Evolutionary conservation across 73 alveolate species (phyloP).

Genomic region (Paramecium caudatum): DNA sequence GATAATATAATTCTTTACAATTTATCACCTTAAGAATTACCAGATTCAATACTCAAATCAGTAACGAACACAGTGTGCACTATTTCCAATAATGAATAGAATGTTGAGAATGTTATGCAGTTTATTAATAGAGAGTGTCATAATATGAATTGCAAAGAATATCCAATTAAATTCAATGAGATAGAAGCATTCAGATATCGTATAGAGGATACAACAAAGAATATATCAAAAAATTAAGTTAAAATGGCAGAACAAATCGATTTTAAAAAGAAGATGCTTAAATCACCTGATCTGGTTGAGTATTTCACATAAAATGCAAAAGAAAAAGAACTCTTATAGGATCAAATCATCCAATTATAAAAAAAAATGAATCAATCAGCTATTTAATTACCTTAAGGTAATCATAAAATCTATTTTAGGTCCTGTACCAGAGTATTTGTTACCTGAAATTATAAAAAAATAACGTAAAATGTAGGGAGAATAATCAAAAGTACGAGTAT

Average conservation of each 20-base stretch:
- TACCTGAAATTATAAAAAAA: slow-evolving; percentile 65
- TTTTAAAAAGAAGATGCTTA: slow-evolving; percentile 70
- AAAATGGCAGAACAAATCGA: slow-evolving; percentile 67
- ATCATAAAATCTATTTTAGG: background rate
- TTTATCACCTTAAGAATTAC: slow-evolving; percentile 31
- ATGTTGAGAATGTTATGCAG: slow-evolving; percentile 65
- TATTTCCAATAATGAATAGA: slow-evolving; percentile 5
- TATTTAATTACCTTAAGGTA: slow-evolving; percentile 61
- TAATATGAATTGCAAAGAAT: slow-evolving; percentile 62
- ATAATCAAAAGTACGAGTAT: background rate
- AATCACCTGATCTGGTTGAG: slow-evolving; percentile 72
- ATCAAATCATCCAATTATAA: slow-evolving; percentile 42
- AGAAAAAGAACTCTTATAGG: slow-evolving; percentile 69
- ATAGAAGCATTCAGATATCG: slow-evolving; percentile 75
- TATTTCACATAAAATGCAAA: slow-evolving; percentile 56
- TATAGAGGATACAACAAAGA: slow-evolving; percentile 40
- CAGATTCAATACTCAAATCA: background rate
- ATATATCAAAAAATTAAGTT: slow-evolving; percentile 69
- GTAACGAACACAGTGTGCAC: background rate
- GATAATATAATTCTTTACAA: slow-evolving; percentile 68
- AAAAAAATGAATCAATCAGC: slow-evolving; percentile 38
- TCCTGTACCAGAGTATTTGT: slow-evolving; percentile 71
- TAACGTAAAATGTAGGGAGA: slow-evolving; percentile 41
- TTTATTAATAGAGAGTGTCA: slow-evolving; percentile 36
- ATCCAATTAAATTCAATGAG: slow-evolving; percentile 70